Evolutionary conservation across 257 asterid genomes (phyloP).

Genomic region (Ilex aquifolium): DNA sequence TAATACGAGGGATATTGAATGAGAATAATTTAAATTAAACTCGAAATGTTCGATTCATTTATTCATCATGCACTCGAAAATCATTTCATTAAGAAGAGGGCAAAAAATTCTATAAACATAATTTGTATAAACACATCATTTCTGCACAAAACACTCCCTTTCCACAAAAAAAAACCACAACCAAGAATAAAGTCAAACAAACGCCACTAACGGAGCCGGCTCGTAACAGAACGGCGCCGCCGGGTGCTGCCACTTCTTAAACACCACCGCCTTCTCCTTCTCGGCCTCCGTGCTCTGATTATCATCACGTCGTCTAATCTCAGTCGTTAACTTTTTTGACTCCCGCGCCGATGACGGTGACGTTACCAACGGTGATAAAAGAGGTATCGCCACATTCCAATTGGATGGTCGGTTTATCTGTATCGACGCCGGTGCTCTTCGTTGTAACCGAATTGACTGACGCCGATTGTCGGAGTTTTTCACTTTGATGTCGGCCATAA

Average conservation of each 20-base stretch:
- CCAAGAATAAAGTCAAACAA: constrained; percentile 21
- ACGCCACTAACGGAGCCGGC: constrained; percentile 42
- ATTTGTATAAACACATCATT: too few relatives aligned
- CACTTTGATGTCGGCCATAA: not conserved
- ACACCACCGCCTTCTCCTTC: constrained; percentile 27
- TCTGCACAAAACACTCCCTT: too few relatives aligned
- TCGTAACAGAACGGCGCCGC: constrained; percentile 62
- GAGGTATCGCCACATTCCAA: constrained; percentile 24
- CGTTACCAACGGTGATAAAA: constrained; percentile 19
- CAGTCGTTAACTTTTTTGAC: not conserved
- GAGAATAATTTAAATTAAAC: too few relatives aligned
- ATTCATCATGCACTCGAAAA: too few relatives aligned
- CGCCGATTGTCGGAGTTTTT: not conserved
- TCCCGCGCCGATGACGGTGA: constrained; percentile 1
- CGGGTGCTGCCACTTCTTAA: constrained; percentile 64
- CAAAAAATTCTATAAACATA: too few relatives aligned
- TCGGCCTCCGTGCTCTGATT: constrained; percentile 7
- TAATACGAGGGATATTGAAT: too few relatives aligned
- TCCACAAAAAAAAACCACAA: not conserved
- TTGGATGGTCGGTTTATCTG: constrained; percentile 10
- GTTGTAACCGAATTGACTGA: constrained; percentile 12
- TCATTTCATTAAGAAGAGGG: too few relatives aligned
- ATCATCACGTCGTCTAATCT: not conserved
- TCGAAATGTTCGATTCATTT: too few relatives aligned
- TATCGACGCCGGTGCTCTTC: constrained; percentile 18